Conservation (phyloP, 1,284 basidiomycete species). For the Trametes sp. region DNA sequence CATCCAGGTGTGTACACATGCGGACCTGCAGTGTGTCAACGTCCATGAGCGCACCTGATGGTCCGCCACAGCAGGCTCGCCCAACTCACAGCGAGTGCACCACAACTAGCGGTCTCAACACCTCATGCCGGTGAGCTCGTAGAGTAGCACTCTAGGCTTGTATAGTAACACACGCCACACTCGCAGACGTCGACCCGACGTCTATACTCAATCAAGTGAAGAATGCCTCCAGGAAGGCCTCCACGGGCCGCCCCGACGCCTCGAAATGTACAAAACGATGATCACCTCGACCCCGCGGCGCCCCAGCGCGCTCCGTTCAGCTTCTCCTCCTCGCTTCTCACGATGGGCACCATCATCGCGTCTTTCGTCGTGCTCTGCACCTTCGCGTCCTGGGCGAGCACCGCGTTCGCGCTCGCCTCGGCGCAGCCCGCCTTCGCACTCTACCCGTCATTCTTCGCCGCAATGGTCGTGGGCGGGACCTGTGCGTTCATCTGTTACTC, state of each 20-base stretch:
- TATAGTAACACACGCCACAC: neutral
- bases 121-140: neutral
- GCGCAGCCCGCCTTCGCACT: conserved; percentile 24
- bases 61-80: neutral
- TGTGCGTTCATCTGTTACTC: conserved; percentile 28
- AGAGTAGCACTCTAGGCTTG: neutral
- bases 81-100: neutral
- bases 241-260: neutral
- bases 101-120: too few species aligned
- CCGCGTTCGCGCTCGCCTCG: conserved; percentile 25
- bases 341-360: conserved; percentile 19
- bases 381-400: conserved; percentile 20
- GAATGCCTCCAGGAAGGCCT: neutral
- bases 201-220: neutral
- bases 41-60: neutral
- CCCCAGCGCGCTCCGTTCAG: conserved; percentile 12
- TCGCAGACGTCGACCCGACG: neutral
- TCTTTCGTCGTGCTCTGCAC: conserved; percentile 20
- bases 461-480: conserved; percentile 28
- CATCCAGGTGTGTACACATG: neutral
- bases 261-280: neutral
- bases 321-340: conserved; percentile 27
- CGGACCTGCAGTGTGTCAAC: neutral
- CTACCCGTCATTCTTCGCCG: conserved; percentile 28
- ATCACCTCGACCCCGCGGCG: neutral